These are phyloP conservation scores for Gossypium arboreum DNA, from an alignment of 345 rosid genomes.

Conservation along the genomic window DNA sequence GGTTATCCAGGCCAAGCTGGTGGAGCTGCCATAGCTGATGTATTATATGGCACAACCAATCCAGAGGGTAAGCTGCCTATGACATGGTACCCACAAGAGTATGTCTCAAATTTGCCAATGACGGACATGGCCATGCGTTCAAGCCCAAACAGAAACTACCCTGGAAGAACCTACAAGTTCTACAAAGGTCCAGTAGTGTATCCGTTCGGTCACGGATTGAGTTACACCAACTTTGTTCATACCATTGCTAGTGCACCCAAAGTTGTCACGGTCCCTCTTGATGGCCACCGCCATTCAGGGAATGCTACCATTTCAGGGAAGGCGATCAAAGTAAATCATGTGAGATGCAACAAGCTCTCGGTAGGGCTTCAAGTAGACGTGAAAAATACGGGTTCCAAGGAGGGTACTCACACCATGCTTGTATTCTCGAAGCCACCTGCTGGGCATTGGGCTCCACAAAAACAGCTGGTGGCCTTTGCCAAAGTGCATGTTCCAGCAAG, in stretches of 20 bases:
- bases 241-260: slow-evolving; percentile 54
- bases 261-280: slow-evolving; percentile 38
- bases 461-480: slow-evolving; percentile 68
- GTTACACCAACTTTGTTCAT: slow-evolving; percentile 67
- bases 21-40: slow-evolving; percentile 79
- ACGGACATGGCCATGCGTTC: slow-evolving; percentile 86
- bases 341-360: slow-evolving; percentile 48
- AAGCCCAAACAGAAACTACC: slow-evolving; percentile 42
- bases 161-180: slow-evolving; percentile 87
- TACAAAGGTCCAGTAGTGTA: slow-evolving; percentile 76
- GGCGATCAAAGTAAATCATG: slow-evolving; percentile 70
- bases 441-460: slow-evolving; percentile 64
- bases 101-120: slow-evolving; percentile 64
- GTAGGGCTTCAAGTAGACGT: slow-evolving; percentile 64
- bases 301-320: slow-evolving; percentile 44
- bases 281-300: slow-evolving; percentile 37
- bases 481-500: slow-evolving; percentile 61
- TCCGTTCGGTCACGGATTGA: slow-evolving; percentile 82
- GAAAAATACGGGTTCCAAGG: slow-evolving; percentile 54
- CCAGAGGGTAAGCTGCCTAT: slow-evolving; percentile 89
- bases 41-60: slow-evolving; percentile 62
- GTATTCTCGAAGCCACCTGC: slow-evolving; percentile 67
- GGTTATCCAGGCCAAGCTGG: slow-evolving; percentile 97
- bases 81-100: slow-evolving; percentile 91
- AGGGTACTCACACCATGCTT: slow-evolving; percentile 62